Evolutionary conservation across 2,329 filamentous ascomycete species (phyloP), one percentile per base, ranked within the genome.

Genomic region (Plenodomus tracheiphilus): DNA sequence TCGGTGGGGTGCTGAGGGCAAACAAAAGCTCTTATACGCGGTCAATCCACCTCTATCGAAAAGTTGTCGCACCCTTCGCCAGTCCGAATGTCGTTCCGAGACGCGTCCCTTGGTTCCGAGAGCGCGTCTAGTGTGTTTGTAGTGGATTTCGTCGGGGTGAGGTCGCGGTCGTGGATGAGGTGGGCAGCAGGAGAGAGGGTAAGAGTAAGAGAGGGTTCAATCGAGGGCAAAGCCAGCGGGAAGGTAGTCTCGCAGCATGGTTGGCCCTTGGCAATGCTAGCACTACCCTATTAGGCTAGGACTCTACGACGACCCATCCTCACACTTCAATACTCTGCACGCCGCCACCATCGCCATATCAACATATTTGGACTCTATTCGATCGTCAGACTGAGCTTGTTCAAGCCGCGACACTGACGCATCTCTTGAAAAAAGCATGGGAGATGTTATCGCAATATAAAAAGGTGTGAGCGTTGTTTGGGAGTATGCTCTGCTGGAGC

Each of bases 361-460:
- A 66, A 74, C 77, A 73, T 88, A 81, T 78, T 84, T 85, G 79
- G 82, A 82, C 85, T 89, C 80, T 64, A 85, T 85, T 64, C 77
- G 75, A 74, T 84, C 84, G 75, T 70, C 71, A 30, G 40, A 49
- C 38, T 35, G 39, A 49, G 54, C n/a, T 46, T 22, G 50, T 51
- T 53, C 41, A 45, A 32, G 4, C 42, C 44, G 56, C 54, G 53
- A 47, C 51, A 51, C 17, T 16, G 21, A 19, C 50, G 43, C 41
- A 32, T 32, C 28, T 6, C 13, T 15, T 6, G 11, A 32, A 32
- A 32, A 32, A 32, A 7, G 6, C 9, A 32, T 15, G 9, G 13
- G 9, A 15, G 28, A 32, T 10, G 28, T 32, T 32, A 15, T 7
- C 28, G 28, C 28, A 32, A 32, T 32, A 32, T 32, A 32, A 32